phyloP scores from a whole-genome alignment of 169 alveolate genomes.

The Eimeria necatrix region DNA sequence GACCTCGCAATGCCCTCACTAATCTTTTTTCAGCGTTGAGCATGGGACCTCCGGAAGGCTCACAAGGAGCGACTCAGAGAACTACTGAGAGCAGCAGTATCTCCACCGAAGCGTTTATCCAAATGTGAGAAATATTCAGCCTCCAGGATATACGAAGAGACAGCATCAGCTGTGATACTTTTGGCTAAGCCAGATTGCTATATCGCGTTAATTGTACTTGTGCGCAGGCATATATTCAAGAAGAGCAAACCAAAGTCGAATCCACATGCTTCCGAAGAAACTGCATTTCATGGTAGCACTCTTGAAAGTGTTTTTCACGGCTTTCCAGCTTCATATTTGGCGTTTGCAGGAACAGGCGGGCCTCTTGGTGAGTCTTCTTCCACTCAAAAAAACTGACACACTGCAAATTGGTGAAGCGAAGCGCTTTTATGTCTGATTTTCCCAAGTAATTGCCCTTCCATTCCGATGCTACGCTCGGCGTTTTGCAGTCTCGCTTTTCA shows the following conservation, averaged over 20 bases:
- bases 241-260: neutral
- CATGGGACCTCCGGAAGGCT: neutral
- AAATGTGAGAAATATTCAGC: neutral
- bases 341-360: slow-evolving; percentile 62
- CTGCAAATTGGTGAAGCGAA: neutral
- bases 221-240: slow-evolving; percentile 30
- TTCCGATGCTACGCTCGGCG: neutral
- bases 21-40: neutral
- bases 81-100: slow-evolving; percentile 11
- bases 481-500: slow-evolving; percentile 42
- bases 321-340: slow-evolving; percentile 37
- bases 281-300: neutral
- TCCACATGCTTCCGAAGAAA: neutral
- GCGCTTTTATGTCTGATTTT: no score
- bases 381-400: neutral
- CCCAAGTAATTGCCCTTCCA: neutral
- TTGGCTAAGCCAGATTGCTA: neutral
- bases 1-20: slow-evolving; percentile 38
- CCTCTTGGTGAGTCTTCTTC: slow-evolving; percentile 38
- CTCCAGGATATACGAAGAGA: neutral
- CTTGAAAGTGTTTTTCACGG: neutral
- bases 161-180: neutral
- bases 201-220: neutral
- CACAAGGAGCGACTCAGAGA: neutral
- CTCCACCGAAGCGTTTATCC: slow-evolving; percentile 1